Evolutionary conservation across 2,329 filamentous ascomycete genomes (phyloP), one percentile per base, ranked within the genome.

Genomic region (Chaetomiaceae sp.): DNA sequence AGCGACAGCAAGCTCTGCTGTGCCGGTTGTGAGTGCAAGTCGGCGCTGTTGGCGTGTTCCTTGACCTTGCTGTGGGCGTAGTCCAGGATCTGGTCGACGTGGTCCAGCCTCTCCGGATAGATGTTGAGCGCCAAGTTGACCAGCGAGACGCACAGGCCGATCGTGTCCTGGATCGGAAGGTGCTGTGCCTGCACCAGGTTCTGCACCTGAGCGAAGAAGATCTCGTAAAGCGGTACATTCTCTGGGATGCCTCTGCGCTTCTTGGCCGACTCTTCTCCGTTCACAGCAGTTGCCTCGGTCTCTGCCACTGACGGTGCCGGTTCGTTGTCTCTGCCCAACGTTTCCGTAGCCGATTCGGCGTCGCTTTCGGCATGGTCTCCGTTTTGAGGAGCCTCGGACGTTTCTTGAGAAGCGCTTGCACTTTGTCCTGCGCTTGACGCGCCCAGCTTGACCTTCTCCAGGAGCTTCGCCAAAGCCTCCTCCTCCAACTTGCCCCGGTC

Each of bases 181-280:
- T 89, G 85, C 64, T 96, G 89, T 46, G 87, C 88, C 69, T 90
- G 92, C 55, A 97, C 91, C 45, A 99, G 75, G 63, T 92, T 91
- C 65, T 95, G 87, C 55, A 97, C 93, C 68, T 97, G 93, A 45
- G 90, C 86, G 64, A 97, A 95, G 76, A 97, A 99, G 53, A 97
- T 89, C 69, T 97, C 91, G 68, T 97, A 97, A 20, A 99, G 80
- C 69, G 89, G 92, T 51, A 96, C 83, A 62, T 89, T 85, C 46
- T 84, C 78, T 1, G 86, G 85, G 58, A 89, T 87, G 17, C 81
- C 73, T 60, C 69, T 68, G 43, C 68, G 64, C 50, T 69, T 67
- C 54, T 70, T 68, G 5, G 66, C 55, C 10, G 61, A 55, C 3
- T 70, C 68, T 4, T 72, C 66, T 21, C 71, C 74, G 44, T 82